These are phyloP conservation scores for Heritiera littoralis DNA, from an alignment of 345 rosid genomes.

Conservation along the genomic window DNA sequence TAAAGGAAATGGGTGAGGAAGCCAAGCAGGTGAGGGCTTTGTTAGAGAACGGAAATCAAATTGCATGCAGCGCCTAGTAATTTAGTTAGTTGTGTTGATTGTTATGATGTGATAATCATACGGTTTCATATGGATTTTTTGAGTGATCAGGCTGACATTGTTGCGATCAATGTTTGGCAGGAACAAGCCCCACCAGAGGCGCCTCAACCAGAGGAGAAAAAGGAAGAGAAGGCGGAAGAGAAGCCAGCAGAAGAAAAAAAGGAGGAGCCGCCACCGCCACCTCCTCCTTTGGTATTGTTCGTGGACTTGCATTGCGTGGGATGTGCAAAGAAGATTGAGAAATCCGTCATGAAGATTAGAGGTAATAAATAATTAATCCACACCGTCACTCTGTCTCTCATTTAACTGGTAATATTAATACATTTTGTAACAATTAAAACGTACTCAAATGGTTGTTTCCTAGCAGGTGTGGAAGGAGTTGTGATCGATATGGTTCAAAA, in stretches of 20 bases:
- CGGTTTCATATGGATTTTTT: no score
- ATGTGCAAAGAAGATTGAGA: constrained; percentile 89
- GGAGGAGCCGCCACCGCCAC: constrained; percentile 51
- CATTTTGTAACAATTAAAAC: not conserved
- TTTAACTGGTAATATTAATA: not conserved
- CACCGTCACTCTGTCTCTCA: not conserved
- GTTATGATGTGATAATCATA: not conserved
- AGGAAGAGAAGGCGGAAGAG: constrained; percentile 23
- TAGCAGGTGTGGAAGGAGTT: constrained; percentile 84
- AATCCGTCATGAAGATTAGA: constrained; percentile 66
- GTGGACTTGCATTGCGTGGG: constrained; percentile 95
- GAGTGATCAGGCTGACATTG: not conserved
- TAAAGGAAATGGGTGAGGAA: constrained; percentile 68
- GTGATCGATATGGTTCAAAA: constrained; percentile 65
- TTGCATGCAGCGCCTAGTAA: not conserved
- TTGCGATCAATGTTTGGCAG: constrained; percentile 24
- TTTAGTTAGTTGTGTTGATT: not conserved
- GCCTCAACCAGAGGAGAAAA: constrained; percentile 37
- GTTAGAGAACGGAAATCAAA: not conserved
- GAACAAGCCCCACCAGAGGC: constrained; percentile 43
- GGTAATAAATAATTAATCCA: constrained; percentile 38
- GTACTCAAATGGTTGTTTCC: not conserved
- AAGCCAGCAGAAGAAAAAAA: constrained; percentile 37
- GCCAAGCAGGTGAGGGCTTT: constrained; percentile 56
- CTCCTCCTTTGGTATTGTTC: constrained; percentile 64